These are phyloP conservation scores for Tausonia pullulans DNA, from an alignment of 1,284 basidiomycete genomes.

Conservation along the genomic window DNA sequence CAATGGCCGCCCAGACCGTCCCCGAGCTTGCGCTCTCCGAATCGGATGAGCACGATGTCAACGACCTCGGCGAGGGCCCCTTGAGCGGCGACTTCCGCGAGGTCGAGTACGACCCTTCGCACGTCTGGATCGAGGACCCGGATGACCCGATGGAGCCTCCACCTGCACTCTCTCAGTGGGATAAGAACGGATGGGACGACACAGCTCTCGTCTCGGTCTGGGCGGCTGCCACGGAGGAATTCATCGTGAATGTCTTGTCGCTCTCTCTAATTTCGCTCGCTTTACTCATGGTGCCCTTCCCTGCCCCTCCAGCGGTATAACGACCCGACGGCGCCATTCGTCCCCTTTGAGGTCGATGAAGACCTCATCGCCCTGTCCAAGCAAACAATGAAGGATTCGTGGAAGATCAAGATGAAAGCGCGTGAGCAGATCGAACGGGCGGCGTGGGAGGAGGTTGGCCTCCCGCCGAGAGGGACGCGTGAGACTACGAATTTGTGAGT, in stretches of 20 bases:
- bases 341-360: slow-evolving; percentile 1
- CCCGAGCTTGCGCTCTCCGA: slow-evolving; percentile 6
- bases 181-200: slow-evolving; percentile 3
- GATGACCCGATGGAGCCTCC: background rate
- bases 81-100: background rate
- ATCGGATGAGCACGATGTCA: too few relatives aligned
- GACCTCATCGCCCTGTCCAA: slow-evolving; percentile 3
- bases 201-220: background rate
- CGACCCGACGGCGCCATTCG: background rate
- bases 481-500: background rate
- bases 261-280: too few relatives aligned
- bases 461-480: background rate
- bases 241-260: background rate
- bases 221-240: slow-evolving; percentile 5
- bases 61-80: background rate
- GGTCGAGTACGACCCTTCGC: background rate
- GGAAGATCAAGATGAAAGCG: slow-evolving; percentile 7
- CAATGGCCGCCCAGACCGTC: slow-evolving; percentile 1
- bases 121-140: background rate
- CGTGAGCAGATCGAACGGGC: background rate
- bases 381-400: background rate
- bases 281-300: background rate
- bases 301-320: background rate
- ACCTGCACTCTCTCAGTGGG: background rate
- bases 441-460: background rate